phyloP scores from a whole-genome alignment of 1,139 yeast species.

The Taphrina confusa region DNA sequence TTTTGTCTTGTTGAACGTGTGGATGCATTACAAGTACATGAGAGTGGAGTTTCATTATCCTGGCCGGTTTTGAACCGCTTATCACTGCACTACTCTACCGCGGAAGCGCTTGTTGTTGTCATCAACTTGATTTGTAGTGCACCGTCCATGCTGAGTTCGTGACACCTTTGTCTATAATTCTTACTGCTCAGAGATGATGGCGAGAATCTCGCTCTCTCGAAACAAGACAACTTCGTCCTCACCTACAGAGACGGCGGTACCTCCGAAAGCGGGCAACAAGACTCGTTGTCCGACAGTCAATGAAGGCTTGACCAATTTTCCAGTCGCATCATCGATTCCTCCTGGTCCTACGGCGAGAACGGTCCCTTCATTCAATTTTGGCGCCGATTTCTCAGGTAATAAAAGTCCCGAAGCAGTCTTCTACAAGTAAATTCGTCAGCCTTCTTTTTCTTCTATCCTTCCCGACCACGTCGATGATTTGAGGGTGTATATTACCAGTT shows the following conservation, averaged over 20 bases:
- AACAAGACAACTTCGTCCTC: slow-evolving; percentile 53
- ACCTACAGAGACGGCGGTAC: slow-evolving; percentile 82
- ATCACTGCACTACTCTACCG: too few species aligned
- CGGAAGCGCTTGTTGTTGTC: too few species aligned
- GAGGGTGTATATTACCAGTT: slow-evolving; percentile 3
- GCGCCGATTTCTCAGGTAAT: slow-evolving; percentile 92
- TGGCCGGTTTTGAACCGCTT: too few species aligned
- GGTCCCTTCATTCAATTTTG: slow-evolving; percentile 65
- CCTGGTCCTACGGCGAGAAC: slow-evolving; percentile 51
- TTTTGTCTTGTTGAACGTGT: too few species aligned
- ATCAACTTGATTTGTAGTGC: too few species aligned
- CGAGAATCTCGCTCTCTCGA: slow-evolving; percentile 92
- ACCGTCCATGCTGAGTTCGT: too few species aligned
- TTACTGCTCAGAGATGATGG: slow-evolving; percentile 65
- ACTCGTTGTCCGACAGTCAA: slow-evolving; percentile 90
- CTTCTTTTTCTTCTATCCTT: not conserved
- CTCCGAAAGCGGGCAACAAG: slow-evolving; percentile 86
- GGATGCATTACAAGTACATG: slow-evolving; percentile 14
- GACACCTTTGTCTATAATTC: too few species aligned
- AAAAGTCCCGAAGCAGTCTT: slow-evolving; percentile 92
- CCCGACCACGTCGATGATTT: too few species aligned
- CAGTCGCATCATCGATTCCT: slow-evolving; percentile 62
- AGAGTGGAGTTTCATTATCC: slow-evolving; percentile 13
- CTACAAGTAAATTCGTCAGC: slow-evolving; percentile 52
- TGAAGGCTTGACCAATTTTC: slow-evolving; percentile 67